phyloP scores from a whole-genome alignment of 108 stramenopile genomes.

The Nitzschia putrida region DNA sequence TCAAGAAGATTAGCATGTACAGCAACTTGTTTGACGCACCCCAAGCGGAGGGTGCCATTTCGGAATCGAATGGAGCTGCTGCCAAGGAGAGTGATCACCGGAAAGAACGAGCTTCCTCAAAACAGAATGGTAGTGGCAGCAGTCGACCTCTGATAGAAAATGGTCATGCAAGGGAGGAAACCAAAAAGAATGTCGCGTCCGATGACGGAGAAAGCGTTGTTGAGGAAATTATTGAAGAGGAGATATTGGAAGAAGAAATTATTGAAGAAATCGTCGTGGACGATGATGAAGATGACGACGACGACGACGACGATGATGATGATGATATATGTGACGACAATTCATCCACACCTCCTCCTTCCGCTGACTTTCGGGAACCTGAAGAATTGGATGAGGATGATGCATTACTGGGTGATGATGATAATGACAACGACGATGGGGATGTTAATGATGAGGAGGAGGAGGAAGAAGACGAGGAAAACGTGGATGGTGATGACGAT shows the following conservation, averaged over 20 bases:
- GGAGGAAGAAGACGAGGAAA: not conserved
- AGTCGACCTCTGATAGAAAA: not conserved
- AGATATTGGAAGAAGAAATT: not conserved
- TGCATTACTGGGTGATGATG: not conserved
- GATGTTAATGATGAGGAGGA: slow-evolving; percentile 1
- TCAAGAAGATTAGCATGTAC: slow-evolving; percentile 49
- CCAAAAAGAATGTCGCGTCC: not conserved
- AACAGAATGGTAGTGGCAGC: not conserved
- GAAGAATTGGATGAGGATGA: slow-evolving; percentile 9
- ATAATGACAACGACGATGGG: slow-evolving; percentile 2
- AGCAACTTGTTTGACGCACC: slow-evolving; percentile 39
- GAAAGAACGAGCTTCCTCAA: not conserved
- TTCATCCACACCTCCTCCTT: slow-evolving; percentile 18
- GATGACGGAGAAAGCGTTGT: not conserved
- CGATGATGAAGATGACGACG: slow-evolving; percentile 4
- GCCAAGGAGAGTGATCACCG: not conserved
- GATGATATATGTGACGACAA: not conserved
- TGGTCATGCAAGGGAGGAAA: no score
- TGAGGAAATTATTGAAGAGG: slow-evolving; percentile 9
- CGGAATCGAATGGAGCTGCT: not conserved
- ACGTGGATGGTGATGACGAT: not conserved
- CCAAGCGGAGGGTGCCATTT: slow-evolving; percentile 1
- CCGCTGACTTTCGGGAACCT: slow-evolving; percentile 16
- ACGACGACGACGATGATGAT: slow-evolving; percentile 1
- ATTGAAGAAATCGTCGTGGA: slow-evolving; percentile 11